phyloP scores from a whole-genome alignment of 2,329 filamentous ascomycete genomes.

The Phymatotrichopsis omnivora region DNA sequence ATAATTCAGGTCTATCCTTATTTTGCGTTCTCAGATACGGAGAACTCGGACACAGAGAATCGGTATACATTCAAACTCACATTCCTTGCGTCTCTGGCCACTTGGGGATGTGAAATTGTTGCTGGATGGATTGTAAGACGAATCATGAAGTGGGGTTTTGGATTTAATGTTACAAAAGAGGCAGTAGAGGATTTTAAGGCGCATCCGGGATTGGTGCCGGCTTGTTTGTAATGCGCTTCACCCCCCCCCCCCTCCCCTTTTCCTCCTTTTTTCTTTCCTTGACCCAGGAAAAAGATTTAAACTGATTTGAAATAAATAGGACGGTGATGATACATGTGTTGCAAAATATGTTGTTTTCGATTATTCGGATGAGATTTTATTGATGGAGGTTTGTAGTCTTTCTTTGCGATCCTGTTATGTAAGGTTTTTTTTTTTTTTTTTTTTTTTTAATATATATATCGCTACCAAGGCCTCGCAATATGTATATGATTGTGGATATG shows the following conservation, averaged over 20 bases:
- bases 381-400: too few relatives aligned
- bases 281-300: background rate
- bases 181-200: conserved; percentile 54
- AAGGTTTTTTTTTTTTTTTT: too few relatives aligned
- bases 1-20: conserved; percentile 55
- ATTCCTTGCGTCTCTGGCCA: conserved; percentile 52
- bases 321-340: conserved; percentile 57
- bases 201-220: conserved; percentile 58
- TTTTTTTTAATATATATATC: too few relatives aligned
- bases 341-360: conserved; percentile 64
- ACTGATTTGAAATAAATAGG: conserved; percentile 8
- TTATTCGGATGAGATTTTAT: conserved; percentile 52
- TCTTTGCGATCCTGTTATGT: too few relatives aligned
- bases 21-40: conserved; percentile 52
- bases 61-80: conserved; percentile 53
- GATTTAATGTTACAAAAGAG: conserved; percentile 53
- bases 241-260: background rate
- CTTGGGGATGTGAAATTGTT: conserved; percentile 56
- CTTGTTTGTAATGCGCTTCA: conserved; percentile 46
- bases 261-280: background rate
- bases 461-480: too few relatives aligned
- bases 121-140: conserved; percentile 51
- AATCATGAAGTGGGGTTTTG: conserved; percentile 49
- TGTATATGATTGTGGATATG: too few relatives aligned
- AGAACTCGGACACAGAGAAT: conserved; percentile 42